Conservation (phyloP, 306 rosid species). For the Malus domestica region DNA sequence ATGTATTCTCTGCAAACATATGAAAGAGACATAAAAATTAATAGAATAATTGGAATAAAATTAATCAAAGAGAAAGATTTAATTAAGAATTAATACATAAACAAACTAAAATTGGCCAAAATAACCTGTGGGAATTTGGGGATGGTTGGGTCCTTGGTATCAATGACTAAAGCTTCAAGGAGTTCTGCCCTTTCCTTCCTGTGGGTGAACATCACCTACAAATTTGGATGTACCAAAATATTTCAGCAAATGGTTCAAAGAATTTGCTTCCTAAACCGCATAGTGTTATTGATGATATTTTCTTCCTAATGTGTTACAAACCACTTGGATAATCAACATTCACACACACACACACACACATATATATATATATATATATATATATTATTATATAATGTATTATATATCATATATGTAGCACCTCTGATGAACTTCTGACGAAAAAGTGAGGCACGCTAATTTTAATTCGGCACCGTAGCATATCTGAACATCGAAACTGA, state of each 20-base stretch:
- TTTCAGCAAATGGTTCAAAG: background rate
- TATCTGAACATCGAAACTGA: too few species aligned
- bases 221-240: background rate
- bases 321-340: background rate
- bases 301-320: background rate
- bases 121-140: constrained; percentile 66
- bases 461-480: too few species aligned
- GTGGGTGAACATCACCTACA: constrained; percentile 77
- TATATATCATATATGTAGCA: too few species aligned
- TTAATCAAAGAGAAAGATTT: background rate
- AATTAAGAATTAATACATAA: background rate
- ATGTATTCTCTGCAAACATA: constrained; percentile 53
- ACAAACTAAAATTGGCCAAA: background rate
- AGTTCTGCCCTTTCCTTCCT: constrained; percentile 80
- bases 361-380: too few species aligned
- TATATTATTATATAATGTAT: too few species aligned
- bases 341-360: too few species aligned
- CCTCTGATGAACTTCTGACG: too few species aligned
- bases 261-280: background rate
- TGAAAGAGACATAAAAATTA: background rate
- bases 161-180: constrained; percentile 53
- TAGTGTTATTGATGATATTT: background rate
- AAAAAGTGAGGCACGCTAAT: too few species aligned
- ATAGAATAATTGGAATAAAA: background rate
- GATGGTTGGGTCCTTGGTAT: constrained; percentile 38